Conservation (phyloP, 345 rosid genomes). For the Sonneratia caseolaris region DNA sequence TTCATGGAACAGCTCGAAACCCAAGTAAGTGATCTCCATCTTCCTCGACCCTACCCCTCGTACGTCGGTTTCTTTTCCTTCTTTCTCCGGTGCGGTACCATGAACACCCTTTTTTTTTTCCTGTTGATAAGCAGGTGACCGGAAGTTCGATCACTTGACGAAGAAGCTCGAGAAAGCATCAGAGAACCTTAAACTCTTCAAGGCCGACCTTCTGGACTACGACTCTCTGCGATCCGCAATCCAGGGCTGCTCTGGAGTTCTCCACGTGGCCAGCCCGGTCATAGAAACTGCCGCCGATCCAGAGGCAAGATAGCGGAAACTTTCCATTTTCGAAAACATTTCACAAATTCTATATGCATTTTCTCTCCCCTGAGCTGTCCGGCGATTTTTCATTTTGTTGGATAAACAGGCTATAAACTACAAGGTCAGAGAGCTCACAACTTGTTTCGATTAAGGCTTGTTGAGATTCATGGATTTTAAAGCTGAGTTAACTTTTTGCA, state of each 20-base stretch:
- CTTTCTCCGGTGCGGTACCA: background rate
- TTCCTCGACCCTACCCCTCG: background rate
- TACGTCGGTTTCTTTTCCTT: background rate
- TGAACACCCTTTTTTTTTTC: constrained; percentile 4
- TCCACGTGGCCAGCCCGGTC: constrained; percentile 65
- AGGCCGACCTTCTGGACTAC: constrained; percentile 37
- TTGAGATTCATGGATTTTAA: background rate
- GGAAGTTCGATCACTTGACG: constrained; percentile 42
- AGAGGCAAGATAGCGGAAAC: constrained; percentile 12
- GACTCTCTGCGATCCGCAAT: constrained; percentile 34
- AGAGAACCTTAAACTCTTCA: constrained; percentile 17
- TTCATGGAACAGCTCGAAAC: background rate
- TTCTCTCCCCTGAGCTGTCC: no score
- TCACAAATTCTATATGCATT: no score
- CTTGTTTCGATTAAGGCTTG: no score
- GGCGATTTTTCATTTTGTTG: no score
- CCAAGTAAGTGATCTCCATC: background rate
- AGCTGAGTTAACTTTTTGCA: background rate
- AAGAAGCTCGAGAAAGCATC: constrained; percentile 34
- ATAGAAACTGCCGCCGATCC: background rate
- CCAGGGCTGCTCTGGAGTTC: constrained; percentile 46
- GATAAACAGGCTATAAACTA: no score
- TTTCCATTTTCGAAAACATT: no score
- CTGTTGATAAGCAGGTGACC: constrained; percentile 6
- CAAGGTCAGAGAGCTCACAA: no score